Base-by-base conservation (phyloP, 306 rosid genomes). In the Sphenostylis stenocarpa region DNA sequence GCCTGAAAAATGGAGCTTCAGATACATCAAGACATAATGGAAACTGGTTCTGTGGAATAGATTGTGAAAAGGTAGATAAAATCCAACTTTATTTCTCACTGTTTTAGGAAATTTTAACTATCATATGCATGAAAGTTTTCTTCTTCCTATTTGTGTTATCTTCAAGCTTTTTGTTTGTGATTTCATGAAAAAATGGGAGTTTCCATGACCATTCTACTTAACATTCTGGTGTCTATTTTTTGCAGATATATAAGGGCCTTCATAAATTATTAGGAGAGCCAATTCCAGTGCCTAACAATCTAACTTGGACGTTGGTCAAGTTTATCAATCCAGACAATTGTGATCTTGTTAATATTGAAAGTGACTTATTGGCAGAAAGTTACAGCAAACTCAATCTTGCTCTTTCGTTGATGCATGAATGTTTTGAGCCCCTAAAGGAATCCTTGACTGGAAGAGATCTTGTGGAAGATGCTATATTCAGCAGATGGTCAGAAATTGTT, bases 351-450 rank as follows among this genome's bases (percentile, higher is more conserved):
- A 69, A 66, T 39, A 33, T 26, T 68, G 63, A 79, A 56, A 62
- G 53, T 8, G 85, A 78, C 62, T 84, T 60, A 51, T 34, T 56
- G 68, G 84, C 82, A 4, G 97, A 89, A 83, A 84, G 73, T 77
- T 74, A 81, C 71, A 80, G 85, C 94, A 90, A 84, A 83, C 97
- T 95, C 43, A 89, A 79, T 84, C 79, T 90, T 70, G 97, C 99
- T 26, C 90, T 95, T 73, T 83, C 76, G 4, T 77, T 95, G 87
- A 89, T 95, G 89, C 97, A 90, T 51, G 97, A 95, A 79, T 92
- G 97, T 80, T 95, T 95, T 66, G 88, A 89, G 86, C 97, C 97
- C n/a, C 80, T 90, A 29, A 81, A 85, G 87, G 97, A 95, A 49
- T 70, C 88, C 69, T 72, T 19, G 33, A 83, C 97, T 2, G 14